Evolutionary conservation across 2,329 filamentous ascomycete genomes (phyloP), one percentile per base, ranked within the genome.

Genomic region (Cordyceps tenuipes): DNA sequence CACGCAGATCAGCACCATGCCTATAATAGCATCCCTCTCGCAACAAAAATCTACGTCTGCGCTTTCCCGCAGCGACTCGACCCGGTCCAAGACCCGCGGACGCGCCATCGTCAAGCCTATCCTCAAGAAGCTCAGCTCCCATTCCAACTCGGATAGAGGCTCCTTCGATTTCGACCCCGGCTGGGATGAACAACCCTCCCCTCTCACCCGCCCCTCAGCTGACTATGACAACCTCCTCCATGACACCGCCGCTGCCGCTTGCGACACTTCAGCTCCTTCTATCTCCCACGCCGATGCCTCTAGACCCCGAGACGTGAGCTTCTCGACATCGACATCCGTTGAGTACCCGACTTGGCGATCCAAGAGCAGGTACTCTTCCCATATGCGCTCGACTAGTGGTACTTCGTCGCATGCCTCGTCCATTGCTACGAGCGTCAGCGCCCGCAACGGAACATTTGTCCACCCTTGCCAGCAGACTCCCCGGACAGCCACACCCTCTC

Each of bases 381-480:
- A 87, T 68, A 75, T 77, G 43, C 79, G 84, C 23, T 84, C 83
- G 2, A 79, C 82, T 59, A 84, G 82, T 67, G 82, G 80, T 60
- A 77, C 78, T 55, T 85, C 82, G 26, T 85, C 82, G 26, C 81
- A 84, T 67, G 72, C 76, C 63, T 85, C 82, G 10, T 76, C 82
- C 57, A 77, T 80, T 8, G 83, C 82, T 29, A 78, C 77, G 54
- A 79, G 75, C 63, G 85, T 82, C 65, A 77, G 71, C 54, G 62
- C 72, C 57, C 76, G 79, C 61, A 74, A 73, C 61, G 76, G 76
- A 61, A 72, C 76, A 36, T 86, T 87, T 67, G 77, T 86, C 21
- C 84, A 87, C 67, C 84, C 84, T 29, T 86, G 85, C 64, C 82
- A 86, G 68, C 84, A 86, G 71, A 85, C 77, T 9, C 84, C 84